Percentiles rank a stretch among this genome's conserved stretches.
Evolutionary conservation across 306 rosid species (phyloP).

Genomic region (Castanospermum australe): DNA sequence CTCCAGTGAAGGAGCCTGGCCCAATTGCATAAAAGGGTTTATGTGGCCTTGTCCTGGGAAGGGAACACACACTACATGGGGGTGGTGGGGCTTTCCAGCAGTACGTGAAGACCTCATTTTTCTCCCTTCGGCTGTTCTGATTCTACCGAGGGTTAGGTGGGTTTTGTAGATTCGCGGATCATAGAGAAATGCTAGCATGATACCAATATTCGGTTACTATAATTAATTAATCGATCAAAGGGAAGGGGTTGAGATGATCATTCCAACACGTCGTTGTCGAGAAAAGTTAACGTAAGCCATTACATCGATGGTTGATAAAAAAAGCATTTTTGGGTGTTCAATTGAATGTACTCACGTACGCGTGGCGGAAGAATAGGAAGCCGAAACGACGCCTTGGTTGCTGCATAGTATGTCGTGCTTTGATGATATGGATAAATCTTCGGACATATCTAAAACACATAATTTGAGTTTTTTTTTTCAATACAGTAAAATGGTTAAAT

Average conservation of each 20-base stretch:
- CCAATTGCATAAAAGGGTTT: conserved; percentile 35
- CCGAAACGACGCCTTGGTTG: background rate
- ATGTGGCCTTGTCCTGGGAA: conserved; percentile 40
- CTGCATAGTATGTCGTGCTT: background rate
- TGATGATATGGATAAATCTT: background rate
- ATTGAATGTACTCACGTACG: too few species aligned
- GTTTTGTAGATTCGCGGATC: background rate
- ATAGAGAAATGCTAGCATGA: background rate
- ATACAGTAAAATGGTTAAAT: too few species aligned
- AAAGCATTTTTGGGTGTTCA: background rate
- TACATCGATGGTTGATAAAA: background rate
- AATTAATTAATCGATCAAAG: background rate
- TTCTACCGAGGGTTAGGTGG: background rate
- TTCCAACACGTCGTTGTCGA: background rate
- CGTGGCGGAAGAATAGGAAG: background rate
- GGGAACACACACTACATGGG: conserved; percentile 34
- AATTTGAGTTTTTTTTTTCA: too few species aligned
- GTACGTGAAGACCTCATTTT: background rate
- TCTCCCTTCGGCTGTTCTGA: background rate
- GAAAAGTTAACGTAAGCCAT: background rate
- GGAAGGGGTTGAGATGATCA: background rate
- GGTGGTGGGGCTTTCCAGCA: conserved; percentile 27
- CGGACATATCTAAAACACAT: too few species aligned
- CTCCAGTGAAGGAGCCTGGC: conserved; percentile 32
- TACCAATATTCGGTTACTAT: background rate